Base-by-base conservation (phyloP, 495 filamentous ascomycete genomes). In the Rusavskia elegans region DNA sequence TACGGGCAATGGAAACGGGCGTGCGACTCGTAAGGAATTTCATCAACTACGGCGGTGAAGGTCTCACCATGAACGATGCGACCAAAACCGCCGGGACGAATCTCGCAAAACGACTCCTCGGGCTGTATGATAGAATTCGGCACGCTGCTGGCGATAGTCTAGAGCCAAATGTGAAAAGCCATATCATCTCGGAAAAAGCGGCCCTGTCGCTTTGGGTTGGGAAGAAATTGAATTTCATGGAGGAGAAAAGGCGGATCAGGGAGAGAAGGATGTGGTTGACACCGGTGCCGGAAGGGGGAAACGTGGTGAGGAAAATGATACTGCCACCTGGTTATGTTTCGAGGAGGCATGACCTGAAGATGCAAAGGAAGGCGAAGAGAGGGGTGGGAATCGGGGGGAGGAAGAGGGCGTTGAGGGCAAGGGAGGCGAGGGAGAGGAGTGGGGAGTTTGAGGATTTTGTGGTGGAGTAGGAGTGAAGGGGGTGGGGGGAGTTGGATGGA, bases 391-490 rank as follows among this genome's bases (percentile, higher is more conserved):
- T 20, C 38, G 50, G 40, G 30, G 23, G 35, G 42, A 50, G n/a
- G 42, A 51, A 55, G 51, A 55, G 51, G 55, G 52, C 9, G 48
- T 17, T 32, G 35, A 49, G 37, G 51, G 62, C 45, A 48, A 51
- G 35, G 37, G 21, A 50, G 39, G 37, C 25, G 23, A 57, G 23
- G 32, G 39, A 19, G 50, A 53, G 44, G 50, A 49, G 45, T 42
- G 38, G 35, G 50, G 53, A 29, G 51, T 46, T 46, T 23, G 44
- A 29, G 17, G 19, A 42, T 17, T 21, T 21, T 0, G 39, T 42
- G 39, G 8, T 8, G 39, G 39, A 8, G 8, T 19, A 19, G 6
- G 39, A 42, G 11, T 5, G 39, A 19, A 7, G n/a, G n/a, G 7
- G 8, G n/a, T 42, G n/a, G 39, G 11, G 8, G n/a, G 8, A 35